phyloP scores from a whole-genome alignment of 495 filamentous ascomycete species.

The Viridothelium virens region DNA sequence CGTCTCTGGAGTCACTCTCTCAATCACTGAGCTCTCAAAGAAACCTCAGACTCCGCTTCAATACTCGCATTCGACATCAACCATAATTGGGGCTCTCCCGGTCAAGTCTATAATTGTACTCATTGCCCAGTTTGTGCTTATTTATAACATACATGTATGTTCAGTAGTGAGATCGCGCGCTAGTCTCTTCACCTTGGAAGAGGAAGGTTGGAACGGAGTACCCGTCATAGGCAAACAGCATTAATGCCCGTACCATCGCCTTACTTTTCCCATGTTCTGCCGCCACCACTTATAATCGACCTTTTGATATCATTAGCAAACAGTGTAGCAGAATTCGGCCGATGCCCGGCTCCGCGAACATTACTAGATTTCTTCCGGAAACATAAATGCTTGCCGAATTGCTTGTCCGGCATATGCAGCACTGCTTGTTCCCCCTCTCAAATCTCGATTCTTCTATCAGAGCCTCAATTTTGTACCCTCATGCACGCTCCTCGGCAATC shows the following conservation, averaged over 20 bases:
- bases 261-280: background rate
- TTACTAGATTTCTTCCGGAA: background rate
- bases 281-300: background rate
- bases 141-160: too few relatives aligned
- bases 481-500: conserved; percentile 3
- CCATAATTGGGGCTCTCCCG: too few relatives aligned
- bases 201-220: background rate
- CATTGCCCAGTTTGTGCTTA: too few relatives aligned
- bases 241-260: background rate
- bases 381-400: background rate
- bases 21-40: too few relatives aligned
- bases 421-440: background rate
- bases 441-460: background rate
- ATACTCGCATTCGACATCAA: too few relatives aligned
- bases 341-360: background rate
- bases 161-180: background rate
- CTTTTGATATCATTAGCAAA: background rate
- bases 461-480: background rate
- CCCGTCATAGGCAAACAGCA: background rate
- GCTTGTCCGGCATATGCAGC: background rate
- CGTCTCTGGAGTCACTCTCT: too few relatives aligned
- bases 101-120: too few relatives aligned
- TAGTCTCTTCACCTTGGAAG: background rate
- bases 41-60: too few relatives aligned
- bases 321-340: background rate